These are phyloP conservation scores for Kitagawia praeruptora DNA, from an alignment of 129 eudicot genomes.

Conservation along the genomic window DNA sequence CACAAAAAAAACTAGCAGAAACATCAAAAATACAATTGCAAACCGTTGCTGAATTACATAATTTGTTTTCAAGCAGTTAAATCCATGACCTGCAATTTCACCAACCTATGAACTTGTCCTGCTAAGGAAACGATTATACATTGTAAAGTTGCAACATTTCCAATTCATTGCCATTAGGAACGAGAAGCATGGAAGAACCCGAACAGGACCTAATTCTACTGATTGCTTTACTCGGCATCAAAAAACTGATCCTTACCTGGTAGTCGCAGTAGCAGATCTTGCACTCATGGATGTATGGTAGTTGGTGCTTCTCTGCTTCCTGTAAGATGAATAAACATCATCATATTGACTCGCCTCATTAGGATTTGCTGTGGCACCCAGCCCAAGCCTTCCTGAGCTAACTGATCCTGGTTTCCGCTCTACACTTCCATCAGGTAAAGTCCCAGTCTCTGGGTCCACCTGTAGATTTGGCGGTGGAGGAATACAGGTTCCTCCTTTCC, in stretches of 20 bases:
- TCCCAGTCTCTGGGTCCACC: constrained; percentile 69
- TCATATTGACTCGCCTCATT: constrained; percentile 87
- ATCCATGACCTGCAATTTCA: not conserved
- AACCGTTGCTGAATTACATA: not conserved
- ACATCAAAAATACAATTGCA: not conserved
- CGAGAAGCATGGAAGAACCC: not conserved
- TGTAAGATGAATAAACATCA: constrained; percentile 86
- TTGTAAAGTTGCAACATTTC: not conserved
- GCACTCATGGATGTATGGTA: constrained; percentile 92
- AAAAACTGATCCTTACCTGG: constrained; percentile 4
- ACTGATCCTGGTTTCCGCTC: constrained; percentile 63
- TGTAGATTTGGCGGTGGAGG: constrained; percentile 88
- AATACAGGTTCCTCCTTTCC: constrained; percentile 94
- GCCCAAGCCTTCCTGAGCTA: constrained; percentile 77
- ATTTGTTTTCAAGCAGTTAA: not conserved
- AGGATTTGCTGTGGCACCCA: constrained; percentile 83
- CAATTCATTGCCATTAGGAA: not conserved
- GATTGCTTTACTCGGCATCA: not conserved
- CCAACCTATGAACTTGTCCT: not conserved
- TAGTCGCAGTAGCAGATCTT: constrained; percentile 50
- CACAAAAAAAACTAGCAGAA: not conserved
- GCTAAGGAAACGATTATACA: not conserved
- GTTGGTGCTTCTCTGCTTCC: constrained; percentile 87
- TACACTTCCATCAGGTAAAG: constrained; percentile 58
- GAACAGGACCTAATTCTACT: not conserved